Base-by-base conservation (phyloP, 768 basidiomycete genomes). In the Rhodotorula paludigena region DNA sequence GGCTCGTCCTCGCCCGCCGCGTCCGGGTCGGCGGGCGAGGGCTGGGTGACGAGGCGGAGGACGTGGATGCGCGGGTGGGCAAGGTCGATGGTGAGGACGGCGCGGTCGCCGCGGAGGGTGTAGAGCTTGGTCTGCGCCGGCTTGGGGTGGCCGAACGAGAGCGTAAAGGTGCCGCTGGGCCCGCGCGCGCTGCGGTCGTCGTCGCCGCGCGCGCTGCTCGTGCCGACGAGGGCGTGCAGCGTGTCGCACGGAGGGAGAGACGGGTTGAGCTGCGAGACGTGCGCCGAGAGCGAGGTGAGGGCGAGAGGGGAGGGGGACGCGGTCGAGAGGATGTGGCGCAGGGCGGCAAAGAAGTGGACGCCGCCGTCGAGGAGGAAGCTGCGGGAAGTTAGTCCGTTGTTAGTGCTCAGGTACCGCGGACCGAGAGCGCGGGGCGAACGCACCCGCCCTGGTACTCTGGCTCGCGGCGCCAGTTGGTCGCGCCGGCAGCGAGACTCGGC, bases 201-300 rank as follows among this genome's bases (percentile, higher is more conserved):
- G n/a, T n/a, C n/a, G n/a, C n/a, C n/a, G n/a, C n/a, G n/a, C n/a
- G n/a, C n/a, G n/a, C n/a, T n/a, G n/a, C n/a, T n/a, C n/a, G 44
- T 15, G 20, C 23, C n/a, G 3, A 66, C 11, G 36, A 63, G 15
- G 9, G 57, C 80, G 70, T 85, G 81, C 73, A 94, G 83, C 15
- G 89, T 91, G 80, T 93, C 91, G 73, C 86, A 84, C 0, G 90
- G 91, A 5, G 83, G 81, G 44, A 92, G 84, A 77, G 86, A 85
- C 21, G 85, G 82, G 70, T 86, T 83, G 78, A 86, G 87, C 42
- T 90, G 81, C 8, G 86, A 84, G 16, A 88, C 82, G 74, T 85
- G 83, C 4, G 84, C 85, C 32, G 86, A 83, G 30, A 93, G 78
- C 20, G 81, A 78, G 67, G 74, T 77, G 76, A 16, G 85, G 82